Conservation (phyloP, 495 filamentous ascomycete species). For the Rhizodiscina lignyota region DNA sequence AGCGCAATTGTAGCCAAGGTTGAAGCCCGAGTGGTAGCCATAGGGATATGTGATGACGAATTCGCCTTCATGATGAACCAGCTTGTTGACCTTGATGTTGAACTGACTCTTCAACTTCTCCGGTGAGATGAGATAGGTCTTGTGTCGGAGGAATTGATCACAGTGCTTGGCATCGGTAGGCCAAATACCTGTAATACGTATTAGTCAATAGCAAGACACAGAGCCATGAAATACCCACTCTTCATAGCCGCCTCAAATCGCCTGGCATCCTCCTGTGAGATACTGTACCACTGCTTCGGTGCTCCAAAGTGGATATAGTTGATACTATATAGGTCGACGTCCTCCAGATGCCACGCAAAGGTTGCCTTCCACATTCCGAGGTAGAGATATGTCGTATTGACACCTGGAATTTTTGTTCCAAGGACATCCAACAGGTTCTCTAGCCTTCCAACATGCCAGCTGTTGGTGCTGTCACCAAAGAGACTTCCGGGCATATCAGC, state of each 20-base stretch:
- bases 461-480: constrained; percentile 73
- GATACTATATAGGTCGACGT: constrained; percentile 98
- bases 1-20: constrained; percentile 95
- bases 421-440: constrained; percentile 87
- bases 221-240: constrained; percentile 30
- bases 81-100: constrained; percentile 85
- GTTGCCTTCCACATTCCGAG: constrained; percentile 99
- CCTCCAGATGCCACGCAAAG: constrained; percentile 97
- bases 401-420: constrained; percentile 86
- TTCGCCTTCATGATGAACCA: constrained; percentile 93
- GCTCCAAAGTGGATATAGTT: constrained; percentile 99
- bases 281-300: constrained; percentile 99
- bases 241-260: constrained; percentile 93
- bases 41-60: constrained; percentile 98
- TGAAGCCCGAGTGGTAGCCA: constrained; percentile 96
- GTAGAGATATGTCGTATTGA: constrained; percentile 98
- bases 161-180: constrained; percentile 93
- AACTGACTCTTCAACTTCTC: constrained; percentile 68
- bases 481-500: constrained; percentile 92
- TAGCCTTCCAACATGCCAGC: constrained; percentile 89
- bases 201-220: too few species aligned
- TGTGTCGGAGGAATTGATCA: constrained; percentile 91
- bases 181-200: constrained; percentile 72
- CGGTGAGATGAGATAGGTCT: constrained; percentile 95
- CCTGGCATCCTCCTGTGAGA: constrained; percentile 88